Conservation (phyloP, 805 yeast species). For the Wickerhamiella brachini region DNA sequence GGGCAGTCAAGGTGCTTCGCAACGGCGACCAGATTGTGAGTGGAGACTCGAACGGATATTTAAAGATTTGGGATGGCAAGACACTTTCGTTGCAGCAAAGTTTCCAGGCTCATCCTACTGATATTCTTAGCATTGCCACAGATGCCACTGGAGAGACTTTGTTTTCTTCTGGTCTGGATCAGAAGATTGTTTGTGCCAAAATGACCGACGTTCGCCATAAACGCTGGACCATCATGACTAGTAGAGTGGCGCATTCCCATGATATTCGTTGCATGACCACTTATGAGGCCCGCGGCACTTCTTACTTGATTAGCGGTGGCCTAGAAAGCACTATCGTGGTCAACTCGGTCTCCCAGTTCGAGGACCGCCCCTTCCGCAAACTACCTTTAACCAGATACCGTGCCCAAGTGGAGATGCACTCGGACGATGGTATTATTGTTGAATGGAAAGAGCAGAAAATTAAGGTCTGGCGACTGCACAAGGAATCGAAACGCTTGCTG, state of each 20-base stretch:
- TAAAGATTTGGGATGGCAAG: slow-evolving; percentile 83
- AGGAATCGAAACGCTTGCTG: slow-evolving; percentile 38
- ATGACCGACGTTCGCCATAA: slow-evolving; percentile 29
- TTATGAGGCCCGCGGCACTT: slow-evolving; percentile 53
- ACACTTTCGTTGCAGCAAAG: slow-evolving; percentile 67
- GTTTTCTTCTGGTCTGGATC: slow-evolving; percentile 86
- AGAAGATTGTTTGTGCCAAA: slow-evolving; percentile 68
- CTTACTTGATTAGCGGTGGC: slow-evolving; percentile 41
- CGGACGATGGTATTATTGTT: slow-evolving; percentile 38
- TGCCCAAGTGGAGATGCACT: slow-evolving; percentile 38
- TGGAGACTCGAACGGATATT: slow-evolving; percentile 92
- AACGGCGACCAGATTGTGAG: slow-evolving; percentile 63
- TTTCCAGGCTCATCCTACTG: slow-evolving; percentile 80
- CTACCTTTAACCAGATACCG: slow-evolving; percentile 48
- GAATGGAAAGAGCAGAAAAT: slow-evolving; percentile 76
- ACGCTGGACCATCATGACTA: slow-evolving; percentile 67
- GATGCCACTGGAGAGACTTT: slow-evolving; percentile 49
- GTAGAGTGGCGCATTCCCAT: slow-evolving; percentile 68
- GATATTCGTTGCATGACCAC: slow-evolving; percentile 69
- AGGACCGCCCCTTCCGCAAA: slow-evolving; percentile 57
- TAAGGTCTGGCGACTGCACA: slow-evolving; percentile 58
- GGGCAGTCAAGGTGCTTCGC: slow-evolving; percentile 65
- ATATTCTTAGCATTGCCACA: slow-evolving; percentile 58
- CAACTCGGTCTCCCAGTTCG: slow-evolving; percentile 52
- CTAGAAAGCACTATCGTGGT: slow-evolving; percentile 32